Percentiles rank a stretch among this genome's conserved stretches.
Conservation (phyloP, 495 filamentous ascomycete species). For the Tuber indicum region DNA sequence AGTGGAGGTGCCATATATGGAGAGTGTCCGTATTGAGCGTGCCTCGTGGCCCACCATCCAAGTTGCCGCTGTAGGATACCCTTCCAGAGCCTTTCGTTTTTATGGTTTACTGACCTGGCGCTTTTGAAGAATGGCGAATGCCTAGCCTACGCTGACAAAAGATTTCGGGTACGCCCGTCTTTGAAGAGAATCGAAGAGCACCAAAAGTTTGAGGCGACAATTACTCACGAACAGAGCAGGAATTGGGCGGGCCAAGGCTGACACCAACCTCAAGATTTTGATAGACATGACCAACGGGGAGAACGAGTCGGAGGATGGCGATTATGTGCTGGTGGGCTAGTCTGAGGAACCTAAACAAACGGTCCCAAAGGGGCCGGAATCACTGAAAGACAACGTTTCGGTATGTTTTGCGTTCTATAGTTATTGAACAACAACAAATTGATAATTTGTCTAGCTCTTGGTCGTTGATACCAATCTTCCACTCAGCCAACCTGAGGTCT, state of each 20-base stretch:
- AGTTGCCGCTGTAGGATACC: slow-evolving; percentile 46
- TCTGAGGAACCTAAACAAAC: slow-evolving; percentile 24
- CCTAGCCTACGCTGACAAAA: slow-evolving; percentile 19
- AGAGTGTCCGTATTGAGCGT: slow-evolving; percentile 60
- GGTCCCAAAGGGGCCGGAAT: slow-evolving; percentile 32
- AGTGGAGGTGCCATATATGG: slow-evolving; percentile 61
- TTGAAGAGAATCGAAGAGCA: slow-evolving; percentile 29
- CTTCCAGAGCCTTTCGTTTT: background rate
- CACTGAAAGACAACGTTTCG: slow-evolving; percentile 30
- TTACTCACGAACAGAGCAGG: slow-evolving; percentile 5
- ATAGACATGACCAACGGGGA: slow-evolving; percentile 35
- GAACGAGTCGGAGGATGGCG: slow-evolving; percentile 31
- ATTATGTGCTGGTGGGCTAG: slow-evolving; percentile 33
- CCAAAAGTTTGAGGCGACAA: background rate
- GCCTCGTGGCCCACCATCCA: slow-evolving; percentile 63
- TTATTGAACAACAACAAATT: background rate
- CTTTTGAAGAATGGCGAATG: slow-evolving; percentile 20
- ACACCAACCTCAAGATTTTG: slow-evolving; percentile 14
- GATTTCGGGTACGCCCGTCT: slow-evolving; percentile 24
- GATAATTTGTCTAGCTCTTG: slow-evolving; percentile 21
- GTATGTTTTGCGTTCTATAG: slow-evolving; percentile 9
- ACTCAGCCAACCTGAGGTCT: slow-evolving; percentile 34
- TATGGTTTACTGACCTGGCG: background rate
- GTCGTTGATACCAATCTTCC: slow-evolving; percentile 41
- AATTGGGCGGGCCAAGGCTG: slow-evolving; percentile 5